These are phyloP conservation scores for Lentinula sp. DNA, from an alignment of 768 basidiomycete species.

Conservation along the genomic window DNA sequence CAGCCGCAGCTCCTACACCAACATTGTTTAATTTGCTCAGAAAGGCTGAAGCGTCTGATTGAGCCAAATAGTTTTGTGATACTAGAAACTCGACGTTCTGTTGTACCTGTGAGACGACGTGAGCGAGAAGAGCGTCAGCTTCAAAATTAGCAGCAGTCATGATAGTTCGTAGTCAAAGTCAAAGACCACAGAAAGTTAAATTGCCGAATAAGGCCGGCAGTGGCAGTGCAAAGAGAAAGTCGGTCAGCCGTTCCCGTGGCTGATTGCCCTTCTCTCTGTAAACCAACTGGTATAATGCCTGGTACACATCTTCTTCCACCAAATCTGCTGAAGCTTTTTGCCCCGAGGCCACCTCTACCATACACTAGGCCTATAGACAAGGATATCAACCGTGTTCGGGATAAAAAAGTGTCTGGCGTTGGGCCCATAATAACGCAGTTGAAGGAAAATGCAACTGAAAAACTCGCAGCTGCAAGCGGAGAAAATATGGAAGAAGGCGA, in stretches of 20 bases:
- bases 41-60: constrained; percentile 38
- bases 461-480: constrained; percentile 46
- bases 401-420: constrained; percentile 74
- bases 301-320: constrained; percentile 90
- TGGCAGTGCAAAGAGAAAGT: not conserved
- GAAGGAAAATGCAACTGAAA: constrained; percentile 71
- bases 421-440: constrained; percentile 66
- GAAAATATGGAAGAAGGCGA: constrained; percentile 83
- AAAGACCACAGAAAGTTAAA: constrained; percentile 19
- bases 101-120: constrained; percentile 49
- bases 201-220: not conserved
- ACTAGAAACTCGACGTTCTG: constrained; percentile 51
- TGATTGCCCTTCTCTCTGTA: not conserved
- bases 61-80: constrained; percentile 39
- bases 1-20: not conserved
- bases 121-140: constrained; percentile 38
- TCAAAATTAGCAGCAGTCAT: constrained; percentile 10
- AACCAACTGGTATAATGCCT: constrained; percentile 29
- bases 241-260: no score
- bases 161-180: not conserved
- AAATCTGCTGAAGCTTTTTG: constrained; percentile 94
- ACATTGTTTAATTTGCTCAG: constrained; percentile 34
- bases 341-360: constrained; percentile 85
- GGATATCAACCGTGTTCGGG: constrained; percentile 69
- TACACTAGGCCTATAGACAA: constrained; percentile 81